Evolutionary conservation across 495 filamentous ascomycete species (phyloP).

Genomic region (Platismatia glauca): DNA sequence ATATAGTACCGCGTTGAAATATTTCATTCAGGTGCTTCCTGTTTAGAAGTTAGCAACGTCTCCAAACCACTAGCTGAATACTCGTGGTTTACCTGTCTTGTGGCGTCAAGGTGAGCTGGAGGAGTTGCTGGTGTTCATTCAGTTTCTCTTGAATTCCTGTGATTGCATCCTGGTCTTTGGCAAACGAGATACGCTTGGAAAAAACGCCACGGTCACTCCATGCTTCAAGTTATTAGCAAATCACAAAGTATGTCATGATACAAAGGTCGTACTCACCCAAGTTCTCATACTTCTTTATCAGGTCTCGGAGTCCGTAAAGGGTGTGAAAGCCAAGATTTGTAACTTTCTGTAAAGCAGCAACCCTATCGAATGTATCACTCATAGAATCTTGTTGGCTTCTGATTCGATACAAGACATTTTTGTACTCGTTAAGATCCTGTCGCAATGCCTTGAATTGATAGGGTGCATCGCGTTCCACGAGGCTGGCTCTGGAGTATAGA

Average conservation of each 20-base stretch:
- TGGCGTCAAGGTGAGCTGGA: slow-evolving; percentile 12
- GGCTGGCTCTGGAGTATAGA: slow-evolving; percentile 13
- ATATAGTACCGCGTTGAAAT: not conserved
- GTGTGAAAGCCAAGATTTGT: slow-evolving; percentile 3
- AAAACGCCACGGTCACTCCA: slow-evolving; percentile 16
- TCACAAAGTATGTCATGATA: not conserved
- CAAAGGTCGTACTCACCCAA: slow-evolving; percentile 6
- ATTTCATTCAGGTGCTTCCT: not conserved
- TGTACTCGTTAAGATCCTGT: slow-evolving; percentile 5
- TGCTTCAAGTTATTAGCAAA: slow-evolving; percentile 8
- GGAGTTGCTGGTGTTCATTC: slow-evolving; percentile 6
- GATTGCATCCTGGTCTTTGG: slow-evolving; percentile 14
- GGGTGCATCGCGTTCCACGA: slow-evolving; percentile 16
- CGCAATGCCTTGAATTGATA: slow-evolving; percentile 11
- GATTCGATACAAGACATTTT: slow-evolving; percentile 11
- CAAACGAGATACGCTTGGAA: slow-evolving; percentile 11
- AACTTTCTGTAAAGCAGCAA: not conserved
- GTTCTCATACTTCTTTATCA: slow-evolving; percentile 17
- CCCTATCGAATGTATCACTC: not conserved
- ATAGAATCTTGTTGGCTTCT: not conserved
- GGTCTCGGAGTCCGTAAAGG: slow-evolving; percentile 7
- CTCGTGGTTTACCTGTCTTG: slow-evolving; percentile 13
- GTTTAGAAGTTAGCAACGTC: not conserved
- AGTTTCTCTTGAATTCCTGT: slow-evolving; percentile 7
- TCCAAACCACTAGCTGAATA: not conserved